Conservation (phyloP, 2,329 filamentous ascomycete species). For the Fusarium sarcochroum region DNA sequence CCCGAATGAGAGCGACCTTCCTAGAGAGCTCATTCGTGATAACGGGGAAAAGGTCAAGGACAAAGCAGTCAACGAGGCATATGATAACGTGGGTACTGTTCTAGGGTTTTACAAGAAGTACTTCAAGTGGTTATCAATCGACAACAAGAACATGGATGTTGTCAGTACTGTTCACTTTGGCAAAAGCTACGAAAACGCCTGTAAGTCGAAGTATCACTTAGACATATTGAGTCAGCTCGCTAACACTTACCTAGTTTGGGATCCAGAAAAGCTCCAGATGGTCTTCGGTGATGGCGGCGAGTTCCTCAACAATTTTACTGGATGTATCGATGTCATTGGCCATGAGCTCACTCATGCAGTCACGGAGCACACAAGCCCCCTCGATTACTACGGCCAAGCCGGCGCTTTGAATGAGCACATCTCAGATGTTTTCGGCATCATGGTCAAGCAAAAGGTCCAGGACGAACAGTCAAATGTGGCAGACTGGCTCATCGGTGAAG, state of each 20-base stretch:
- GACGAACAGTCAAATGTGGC: slow-evolving; percentile 61
- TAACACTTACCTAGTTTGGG: slow-evolving; percentile 59
- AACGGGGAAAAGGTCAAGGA: slow-evolving; percentile 58
- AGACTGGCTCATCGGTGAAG: slow-evolving; percentile 70
- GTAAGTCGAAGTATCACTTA: slow-evolving; percentile 48
- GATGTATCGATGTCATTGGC: slow-evolving; percentile 68
- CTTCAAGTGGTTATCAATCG: slow-evolving; percentile 66
- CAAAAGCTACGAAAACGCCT: slow-evolving; percentile 65
- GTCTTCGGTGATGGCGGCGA: slow-evolving; percentile 69
- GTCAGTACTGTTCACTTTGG: slow-evolving; percentile 68
- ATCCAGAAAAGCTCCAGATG: slow-evolving; percentile 64
- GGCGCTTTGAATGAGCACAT: slow-evolving; percentile 71
- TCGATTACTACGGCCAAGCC: slow-evolving; percentile 65
- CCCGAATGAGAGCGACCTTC: slow-evolving; percentile 55
- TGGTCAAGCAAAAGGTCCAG: slow-evolving; percentile 68
- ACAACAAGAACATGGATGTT: slow-evolving; percentile 65
- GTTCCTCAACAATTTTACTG: slow-evolving; percentile 66
- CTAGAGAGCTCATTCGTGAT: slow-evolving; percentile 61
- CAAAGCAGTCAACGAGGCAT: slow-evolving; percentile 63
- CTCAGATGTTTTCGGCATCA: slow-evolving; percentile 70
- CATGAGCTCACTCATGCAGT: slow-evolving; percentile 71
- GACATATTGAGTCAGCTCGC: background rate
- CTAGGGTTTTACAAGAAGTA: slow-evolving; percentile 64
- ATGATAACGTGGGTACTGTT: slow-evolving; percentile 64
- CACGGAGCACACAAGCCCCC: slow-evolving; percentile 63